Evolutionary conservation across 768 basidiomycete genomes (phyloP).

Genomic region (Phylloporus rhodoxanthus): DNA sequence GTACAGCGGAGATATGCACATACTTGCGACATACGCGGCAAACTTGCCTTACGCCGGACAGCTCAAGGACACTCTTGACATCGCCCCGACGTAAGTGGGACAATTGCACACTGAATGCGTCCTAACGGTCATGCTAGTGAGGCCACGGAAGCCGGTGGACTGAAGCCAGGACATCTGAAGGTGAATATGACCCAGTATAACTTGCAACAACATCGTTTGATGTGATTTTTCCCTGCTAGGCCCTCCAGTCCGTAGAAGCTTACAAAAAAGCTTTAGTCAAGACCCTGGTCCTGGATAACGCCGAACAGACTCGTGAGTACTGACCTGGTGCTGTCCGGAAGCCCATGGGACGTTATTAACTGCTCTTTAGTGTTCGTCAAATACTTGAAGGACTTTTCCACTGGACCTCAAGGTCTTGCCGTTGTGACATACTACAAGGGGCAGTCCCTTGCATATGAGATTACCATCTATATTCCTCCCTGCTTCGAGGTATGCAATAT

Average conservation of each 20-base stretch:
- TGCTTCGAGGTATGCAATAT: not conserved
- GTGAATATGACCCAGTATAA: not conserved
- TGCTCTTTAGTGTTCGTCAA: not conserved
- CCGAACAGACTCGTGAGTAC: not conserved
- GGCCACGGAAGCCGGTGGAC: not conserved
- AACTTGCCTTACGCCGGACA: not conserved
- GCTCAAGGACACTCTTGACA: not conserved
- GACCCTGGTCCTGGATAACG: no score
- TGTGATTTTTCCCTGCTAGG: not conserved
- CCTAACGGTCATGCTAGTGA: not conserved
- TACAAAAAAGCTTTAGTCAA: not conserved
- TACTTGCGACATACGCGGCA: not conserved
- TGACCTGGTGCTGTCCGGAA: not conserved
- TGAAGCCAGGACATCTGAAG: not conserved
- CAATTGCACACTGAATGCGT: not conserved
- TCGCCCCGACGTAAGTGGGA: not conserved
- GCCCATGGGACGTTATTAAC: not conserved
- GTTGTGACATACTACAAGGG: not conserved
- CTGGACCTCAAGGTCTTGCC: not conserved
- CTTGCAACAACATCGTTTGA: not conserved
- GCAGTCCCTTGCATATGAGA: not conserved
- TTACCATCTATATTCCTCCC: not conserved
- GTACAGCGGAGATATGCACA: not conserved
- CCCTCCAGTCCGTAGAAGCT: not conserved
- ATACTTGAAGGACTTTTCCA: not conserved